Percentiles rank a stretch among this genome's conserved stretches.
Conservation (phyloP, 2,329 filamentous ascomycete species). For the Alternaria rosae region DNA sequence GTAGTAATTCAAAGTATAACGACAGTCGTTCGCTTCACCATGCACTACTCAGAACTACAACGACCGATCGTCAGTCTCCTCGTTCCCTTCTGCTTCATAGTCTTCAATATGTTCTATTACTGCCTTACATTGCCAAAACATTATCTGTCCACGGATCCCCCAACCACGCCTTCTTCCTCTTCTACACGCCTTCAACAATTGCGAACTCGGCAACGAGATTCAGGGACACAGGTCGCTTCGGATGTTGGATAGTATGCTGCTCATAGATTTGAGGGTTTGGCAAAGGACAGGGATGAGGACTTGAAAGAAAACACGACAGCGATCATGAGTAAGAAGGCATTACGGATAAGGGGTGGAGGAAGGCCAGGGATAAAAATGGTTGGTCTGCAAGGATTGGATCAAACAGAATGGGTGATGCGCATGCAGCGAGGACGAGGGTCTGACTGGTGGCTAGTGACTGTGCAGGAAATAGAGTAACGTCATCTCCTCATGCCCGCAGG, state of each 20-base stretch:
- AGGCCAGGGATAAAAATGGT: neutral
- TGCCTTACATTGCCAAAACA: neutral
- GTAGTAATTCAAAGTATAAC: conserved; percentile 1
- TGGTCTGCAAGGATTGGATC: neutral
- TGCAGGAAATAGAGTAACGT: neutral
- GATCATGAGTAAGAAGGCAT: neutral
- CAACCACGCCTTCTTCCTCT: neutral
- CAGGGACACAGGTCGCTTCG: neutral
- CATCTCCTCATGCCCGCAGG: neutral
- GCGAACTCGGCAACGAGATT: neutral
- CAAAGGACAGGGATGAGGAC: neutral
- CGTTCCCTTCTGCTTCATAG: neutral
- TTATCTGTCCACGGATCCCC: neutral
- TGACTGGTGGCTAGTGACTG: neutral
- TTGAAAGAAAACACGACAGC: neutral
- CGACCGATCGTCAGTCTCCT: no score
- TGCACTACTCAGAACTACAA: neutral
- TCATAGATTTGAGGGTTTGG: neutral
- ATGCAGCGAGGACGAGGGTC: neutral
- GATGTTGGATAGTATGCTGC: neutral
- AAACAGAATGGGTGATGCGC: neutral
- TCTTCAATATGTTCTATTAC: neutral
- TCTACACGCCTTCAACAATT: neutral
- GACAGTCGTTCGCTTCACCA: neutral
- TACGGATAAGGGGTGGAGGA: neutral